phyloP scores from a whole-genome alignment of 768 basidiomycete genomes.

The Phaeolepiota aurea region DNA sequence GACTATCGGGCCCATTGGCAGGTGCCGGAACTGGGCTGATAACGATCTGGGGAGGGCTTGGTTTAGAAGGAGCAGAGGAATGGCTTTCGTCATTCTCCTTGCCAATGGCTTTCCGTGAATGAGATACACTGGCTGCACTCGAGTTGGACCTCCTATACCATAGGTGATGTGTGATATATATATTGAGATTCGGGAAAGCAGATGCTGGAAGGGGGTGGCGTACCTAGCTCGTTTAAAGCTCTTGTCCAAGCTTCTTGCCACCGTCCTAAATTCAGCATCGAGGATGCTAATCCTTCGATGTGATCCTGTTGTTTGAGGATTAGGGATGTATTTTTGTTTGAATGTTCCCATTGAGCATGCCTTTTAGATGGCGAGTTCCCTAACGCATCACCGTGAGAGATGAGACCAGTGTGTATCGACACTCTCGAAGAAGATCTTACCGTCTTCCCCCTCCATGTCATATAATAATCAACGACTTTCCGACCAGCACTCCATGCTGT shows the following conservation, averaged over 20 bases:
- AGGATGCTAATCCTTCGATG: conserved; percentile 23
- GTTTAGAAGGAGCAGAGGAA: too few species aligned
- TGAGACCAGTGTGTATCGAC: neutral
- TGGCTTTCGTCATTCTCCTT: too few species aligned
- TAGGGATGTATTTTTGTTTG: neutral
- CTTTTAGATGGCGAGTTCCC: conserved; percentile 14
- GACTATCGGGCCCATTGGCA: conserved; percentile 13
- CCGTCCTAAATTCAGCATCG: conserved; percentile 33
- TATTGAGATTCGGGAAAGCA: too few species aligned
- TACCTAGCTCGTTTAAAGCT: conserved; percentile 31
- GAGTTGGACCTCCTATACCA: conserved; percentile 3
- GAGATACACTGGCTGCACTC: neutral
- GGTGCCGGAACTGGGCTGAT: neutral
- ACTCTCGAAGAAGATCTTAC: conserved; percentile 15
- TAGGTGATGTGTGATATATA: too few species aligned
- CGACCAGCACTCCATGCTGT: conserved; percentile 27
- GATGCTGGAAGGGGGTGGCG: conserved; percentile 11
- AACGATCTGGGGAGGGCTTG: neutral
- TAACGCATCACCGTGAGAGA: conserved; percentile 5
- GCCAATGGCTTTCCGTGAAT: neutral
- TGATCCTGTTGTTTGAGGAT: conserved; percentile 9
- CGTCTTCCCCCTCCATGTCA: conserved; percentile 37
- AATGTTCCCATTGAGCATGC: conserved; percentile 5
- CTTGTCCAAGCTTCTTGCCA: conserved; percentile 31
- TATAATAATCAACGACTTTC: conserved; percentile 41